Evolutionary conservation across 192 early-diverging fungal species (phyloP), one percentile per base, ranked within the genome.

Genomic region (Allomyces javanicus): DNA sequence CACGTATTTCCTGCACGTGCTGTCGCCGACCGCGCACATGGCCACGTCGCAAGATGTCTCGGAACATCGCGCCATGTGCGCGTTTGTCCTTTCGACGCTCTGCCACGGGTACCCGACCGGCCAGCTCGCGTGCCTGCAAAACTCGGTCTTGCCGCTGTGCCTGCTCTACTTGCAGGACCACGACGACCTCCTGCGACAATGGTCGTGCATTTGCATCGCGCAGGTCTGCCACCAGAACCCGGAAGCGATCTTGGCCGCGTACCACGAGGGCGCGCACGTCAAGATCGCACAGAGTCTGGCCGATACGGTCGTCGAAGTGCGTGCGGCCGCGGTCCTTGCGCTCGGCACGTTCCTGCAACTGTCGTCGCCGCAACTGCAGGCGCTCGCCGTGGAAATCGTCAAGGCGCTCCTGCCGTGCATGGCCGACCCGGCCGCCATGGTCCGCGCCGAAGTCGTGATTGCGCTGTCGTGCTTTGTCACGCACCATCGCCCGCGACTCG

Each of bases 31-130:
- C 68, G 83, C 82, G 43, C 76, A 79, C 65, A 76, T 86, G 72
- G 66, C 63, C 22, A 76, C 78, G 24, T 79, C 90, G 33, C 80
- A 83, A 33, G 88, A 91, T 68, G 79, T 86, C 24, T 87, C 91
- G 19, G 91, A 91, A 70, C 88, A 92, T 64, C 79, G 88, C n/a
- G 89, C 91, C n/a, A 93, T 91, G 89, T 81, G 94, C 70, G 87
- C 87, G 1, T 97, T 99, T 74, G 92, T 96, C 44, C 80, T 99
- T 43, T 83, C 93, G 0, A 86, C 92, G 21, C 89, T 99, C 69
- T 99, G 96, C 74, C 80, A 83, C n/a, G 85, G 87, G 45, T 89
- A 84, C 75, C 80, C 77, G 11, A 73, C 75, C 12, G 93, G 91
- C 23, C 94, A 99, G 73, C 83, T 88, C 44, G 88, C 87, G 12